Evolutionary conservation across 345 rosid species (phyloP).

Genomic region (Eucalyptus erythrocorys): DNA sequence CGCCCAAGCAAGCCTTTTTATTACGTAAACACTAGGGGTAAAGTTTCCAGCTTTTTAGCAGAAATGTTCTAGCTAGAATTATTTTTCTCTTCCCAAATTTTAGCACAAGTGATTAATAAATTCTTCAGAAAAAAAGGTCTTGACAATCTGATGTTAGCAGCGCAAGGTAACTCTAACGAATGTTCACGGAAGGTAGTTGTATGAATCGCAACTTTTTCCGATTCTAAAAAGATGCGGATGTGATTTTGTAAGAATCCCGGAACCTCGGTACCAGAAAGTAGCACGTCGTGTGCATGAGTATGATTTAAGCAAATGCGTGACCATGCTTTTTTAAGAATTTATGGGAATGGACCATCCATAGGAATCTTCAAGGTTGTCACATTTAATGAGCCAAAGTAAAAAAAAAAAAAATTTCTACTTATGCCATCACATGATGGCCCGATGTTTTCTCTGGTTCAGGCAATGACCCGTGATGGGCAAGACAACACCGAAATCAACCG

Average conservation of each 20-base stretch:
- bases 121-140: neutral
- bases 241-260: neutral
- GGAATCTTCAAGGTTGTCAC: neutral
- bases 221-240: neutral
- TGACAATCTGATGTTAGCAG: neutral
- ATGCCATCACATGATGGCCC: neutral
- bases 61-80: neutral
- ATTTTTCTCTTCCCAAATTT: neutral
- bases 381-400: neutral
- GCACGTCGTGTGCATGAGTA: neutral
- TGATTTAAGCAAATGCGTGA: neutral
- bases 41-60: neutral
- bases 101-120: neutral
- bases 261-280: accelerated
- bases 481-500: neutral
- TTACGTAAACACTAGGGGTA: neutral
- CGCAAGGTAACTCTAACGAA: neutral
- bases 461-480: neutral
- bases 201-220: neutral
- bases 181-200: neutral
- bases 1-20: neutral
- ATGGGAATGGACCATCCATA: neutral
- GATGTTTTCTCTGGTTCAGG: neutral
- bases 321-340: neutral
- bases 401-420: neutral